Base-by-base conservation (phyloP, 169 alveolate species). In the Plasmodium malariae region DNA sequence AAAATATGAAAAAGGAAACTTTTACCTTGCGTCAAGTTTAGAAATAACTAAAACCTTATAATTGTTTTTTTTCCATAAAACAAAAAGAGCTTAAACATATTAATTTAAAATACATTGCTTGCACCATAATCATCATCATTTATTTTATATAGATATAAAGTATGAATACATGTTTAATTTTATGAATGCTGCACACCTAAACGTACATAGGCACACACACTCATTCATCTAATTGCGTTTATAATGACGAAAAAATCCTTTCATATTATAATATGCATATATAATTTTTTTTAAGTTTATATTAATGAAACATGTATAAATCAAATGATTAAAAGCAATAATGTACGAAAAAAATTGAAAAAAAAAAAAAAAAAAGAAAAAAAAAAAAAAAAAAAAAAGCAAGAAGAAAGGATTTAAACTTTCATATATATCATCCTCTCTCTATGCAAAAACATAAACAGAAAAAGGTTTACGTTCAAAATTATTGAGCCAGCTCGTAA, bases 141-240 rank as follows among this genome's bases (percentile, higher is more conserved):
- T 34, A 17, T 40, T 62, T 68, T 40, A 26, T 21, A 11, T 68
- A n/a, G n/a, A n/a, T n/a, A n/a, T n/a, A n/a, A n/a, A n/a, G n/a
- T n/a, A n/a, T n/a, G n/a, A n/a, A n/a, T n/a, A n/a, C n/a, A 34
- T 68, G 37, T 68, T 68, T 68, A 68, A 68, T 68, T 68, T 68
- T 68, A 68, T 68, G 37, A 68, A 68, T 68, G 37, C 37, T 48
- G 37, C 21, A 32, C 19, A 67, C 74, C 34, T 67, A 67, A 67
- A 36, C 28, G 9, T 40, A 9, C 9, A 40, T 40, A 40, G 4
- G n/a, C n/a, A n/a, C n/a, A n/a, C n/a, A n/a, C n/a, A n/a, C n/a
- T n/a, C n/a, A n/a, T n/a, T n/a, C n/a, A n/a, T n/a, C n/a, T n/a
- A n/a, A n/a, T n/a, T n/a, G n/a, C n/a, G n/a, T n/a, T n/a, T n/a